A percentile compares a stretch with the other conserved stretches of the same genome.
Evolutionary conservation across 495 filamentous ascomycete species (phyloP).

Genomic region (Hypoxylon cercidicola): DNA sequence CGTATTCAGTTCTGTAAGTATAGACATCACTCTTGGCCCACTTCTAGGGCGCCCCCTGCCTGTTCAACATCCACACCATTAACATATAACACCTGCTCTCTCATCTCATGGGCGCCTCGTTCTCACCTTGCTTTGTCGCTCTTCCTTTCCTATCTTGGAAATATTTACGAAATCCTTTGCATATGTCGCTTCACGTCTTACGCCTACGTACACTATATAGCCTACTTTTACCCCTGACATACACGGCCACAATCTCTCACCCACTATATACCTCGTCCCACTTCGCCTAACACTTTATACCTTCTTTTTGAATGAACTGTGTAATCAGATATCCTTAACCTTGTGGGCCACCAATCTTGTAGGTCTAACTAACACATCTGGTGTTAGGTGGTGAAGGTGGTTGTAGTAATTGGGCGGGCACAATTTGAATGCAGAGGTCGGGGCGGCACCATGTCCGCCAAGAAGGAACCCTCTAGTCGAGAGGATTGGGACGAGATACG

Average conservation of each 20-base stretch:
- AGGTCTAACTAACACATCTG: slow-evolving; percentile 13
- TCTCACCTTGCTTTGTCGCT: slow-evolving; percentile 12
- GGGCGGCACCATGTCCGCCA: slow-evolving; percentile 38
- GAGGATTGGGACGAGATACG: slow-evolving; percentile 39
- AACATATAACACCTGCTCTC: slow-evolving; percentile 24
- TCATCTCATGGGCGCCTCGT: slow-evolving; percentile 10
- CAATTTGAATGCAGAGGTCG: background rate
- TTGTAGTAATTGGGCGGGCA: slow-evolving; percentile 18
- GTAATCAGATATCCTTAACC: background rate
- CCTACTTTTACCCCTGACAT: too few species aligned
- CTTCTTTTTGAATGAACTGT: background rate
- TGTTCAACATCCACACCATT: slow-evolving; percentile 12
- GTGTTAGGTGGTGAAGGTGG: slow-evolving; percentile 15
- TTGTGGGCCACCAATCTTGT: background rate
- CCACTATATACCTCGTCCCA: slow-evolving; percentile 6
- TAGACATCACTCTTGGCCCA: slow-evolving; percentile 4
- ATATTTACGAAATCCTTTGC: too few species aligned
- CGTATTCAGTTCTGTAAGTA: slow-evolving; percentile 16
- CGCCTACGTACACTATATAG: too few species aligned
- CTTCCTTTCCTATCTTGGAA: too few species aligned
- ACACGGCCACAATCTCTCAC: too few species aligned
- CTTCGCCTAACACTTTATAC: slow-evolving; percentile 17
- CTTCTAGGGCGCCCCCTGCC: slow-evolving; percentile 5
- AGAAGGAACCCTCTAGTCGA: slow-evolving; percentile 23
- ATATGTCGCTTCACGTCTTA: too few species aligned